Evolutionary conservation across 495 filamentous ascomycete species (phyloP).

Genomic region (Aspergillus nanangensis): DNA sequence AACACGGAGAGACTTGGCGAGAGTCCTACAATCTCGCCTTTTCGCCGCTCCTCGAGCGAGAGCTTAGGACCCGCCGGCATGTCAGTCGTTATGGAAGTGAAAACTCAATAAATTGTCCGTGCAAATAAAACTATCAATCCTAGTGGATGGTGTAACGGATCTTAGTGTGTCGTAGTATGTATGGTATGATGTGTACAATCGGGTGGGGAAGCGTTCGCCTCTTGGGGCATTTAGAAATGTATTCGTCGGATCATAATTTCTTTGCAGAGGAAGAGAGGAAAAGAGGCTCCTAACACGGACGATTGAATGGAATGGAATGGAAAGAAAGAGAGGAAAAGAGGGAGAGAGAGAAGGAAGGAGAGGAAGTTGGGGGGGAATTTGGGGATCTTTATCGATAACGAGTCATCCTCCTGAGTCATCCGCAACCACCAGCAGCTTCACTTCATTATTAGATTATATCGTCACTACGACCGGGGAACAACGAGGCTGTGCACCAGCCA

Average conservation of each 20-base stretch:
- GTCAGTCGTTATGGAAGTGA: conserved; percentile 8
- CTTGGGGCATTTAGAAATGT: conserved; percentile 31
- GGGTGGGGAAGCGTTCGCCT: conserved; percentile 19
- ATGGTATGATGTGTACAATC: conserved; percentile 5
- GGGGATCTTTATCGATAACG: conserved; percentile 40
- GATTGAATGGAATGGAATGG: neutral
- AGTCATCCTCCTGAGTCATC: conserved; percentile 27
- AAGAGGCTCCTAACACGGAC: neutral
- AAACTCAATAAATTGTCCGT: too few relatives aligned
- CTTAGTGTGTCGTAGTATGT: too few relatives aligned
- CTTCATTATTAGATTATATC: too few relatives aligned
- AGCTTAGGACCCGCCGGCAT: conserved; percentile 50
- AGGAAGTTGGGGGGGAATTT: conserved; percentile 3
- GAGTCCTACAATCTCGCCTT: conserved; percentile 72
- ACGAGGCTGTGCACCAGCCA: too few relatives aligned
- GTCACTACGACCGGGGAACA: too few relatives aligned
- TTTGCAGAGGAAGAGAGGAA: conserved; percentile 7
- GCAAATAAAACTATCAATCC: too few relatives aligned
- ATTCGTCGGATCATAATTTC: conserved; percentile 47
- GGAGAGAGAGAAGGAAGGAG: conserved; percentile 4
- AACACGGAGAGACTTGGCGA: conserved; percentile 2
- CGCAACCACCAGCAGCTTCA: neutral
- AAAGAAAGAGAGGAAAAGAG: conserved; percentile 3
- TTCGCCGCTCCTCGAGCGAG: conserved; percentile 69
- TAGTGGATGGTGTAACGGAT: too few relatives aligned